Base-by-base conservation (phyloP, 2,329 filamentous ascomycete species). In the Ophiostoma perfectum region DNA sequence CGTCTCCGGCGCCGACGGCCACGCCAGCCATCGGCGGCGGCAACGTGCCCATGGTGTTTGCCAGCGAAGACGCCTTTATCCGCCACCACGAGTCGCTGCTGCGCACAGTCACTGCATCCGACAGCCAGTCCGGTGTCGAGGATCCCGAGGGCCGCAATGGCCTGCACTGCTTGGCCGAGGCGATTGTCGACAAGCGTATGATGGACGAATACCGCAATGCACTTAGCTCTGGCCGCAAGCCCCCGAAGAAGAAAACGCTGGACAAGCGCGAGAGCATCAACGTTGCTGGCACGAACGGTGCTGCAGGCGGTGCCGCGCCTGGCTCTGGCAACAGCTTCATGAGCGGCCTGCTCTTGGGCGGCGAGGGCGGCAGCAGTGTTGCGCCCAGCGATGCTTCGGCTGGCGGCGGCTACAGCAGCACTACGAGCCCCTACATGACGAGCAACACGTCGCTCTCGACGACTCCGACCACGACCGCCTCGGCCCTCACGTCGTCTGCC, bases 81-180 rank as follows among this genome's bases (percentile, higher is more conserved):
- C 75, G 73, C 4, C 74, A 78, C 44, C 77, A 78, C 58, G 73
- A 76, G 27, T 74, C 76, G 8, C 76, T 82, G 5, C 70, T 82
- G 47, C 74, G 72, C 27, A 74, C 79, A 41, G 76, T 83, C 39
- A 75, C 74, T 7, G 74, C 74, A 2, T 77, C 78, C 3, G 72
- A 75, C 64, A 73, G 71, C 16, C 73, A 78, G 58, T 75, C 79
- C 0, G 71, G 66, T 6, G 67, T 74, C 16, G 80, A 83, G 70
- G 81, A 84, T 71, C 52, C 75, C 1, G 74, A 80, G 5, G 84
- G 85, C 5, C 81, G 83, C 36, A 87, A 87, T 70, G 84, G 81
- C 8, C 77, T 87, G 16, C 85, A 87, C 71, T 86, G 83, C 70
- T 80, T 87, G n/a, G 84, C 84, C 2, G 80, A 82, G 70, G 83